phyloP scores from a whole-genome alignment of 768 basidiomycete species.

The Termitomyces sp. region DNA sequence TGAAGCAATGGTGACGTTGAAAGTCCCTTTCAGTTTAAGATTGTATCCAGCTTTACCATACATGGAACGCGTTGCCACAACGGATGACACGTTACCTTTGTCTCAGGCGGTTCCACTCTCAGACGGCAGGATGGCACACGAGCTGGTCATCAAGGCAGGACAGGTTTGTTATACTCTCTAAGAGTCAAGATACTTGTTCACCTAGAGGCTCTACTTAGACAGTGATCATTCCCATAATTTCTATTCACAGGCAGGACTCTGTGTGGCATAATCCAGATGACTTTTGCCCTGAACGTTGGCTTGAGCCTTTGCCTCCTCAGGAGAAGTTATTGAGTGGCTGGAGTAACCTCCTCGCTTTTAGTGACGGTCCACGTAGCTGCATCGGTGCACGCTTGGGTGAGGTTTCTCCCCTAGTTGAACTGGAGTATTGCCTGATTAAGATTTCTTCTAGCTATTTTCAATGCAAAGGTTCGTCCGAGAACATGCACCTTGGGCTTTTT shows the following conservation, averaged over 20 bases:
- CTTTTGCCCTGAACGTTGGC: background rate
- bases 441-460: background rate
- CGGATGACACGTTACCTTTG: background rate
- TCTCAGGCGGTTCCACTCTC: background rate
- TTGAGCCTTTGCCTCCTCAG: background rate
- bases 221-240: background rate
- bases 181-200: background rate
- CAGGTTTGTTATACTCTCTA: background rate
- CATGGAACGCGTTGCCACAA: background rate
- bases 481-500: background rate
- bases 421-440: background rate
- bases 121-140: background rate
- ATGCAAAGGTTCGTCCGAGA: background rate
- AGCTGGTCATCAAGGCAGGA: background rate
- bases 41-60: background rate
- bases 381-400: background rate
- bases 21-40: background rate
- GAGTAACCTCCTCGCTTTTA: background rate
- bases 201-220: background rate
- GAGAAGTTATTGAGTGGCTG: background rate
- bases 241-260: background rate
- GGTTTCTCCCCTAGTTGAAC: background rate
- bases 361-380: background rate
- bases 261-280: background rate
- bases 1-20: background rate